Conservation (phyloP, 352 stramenopile species). For the Pythium plurisporium region DNA sequence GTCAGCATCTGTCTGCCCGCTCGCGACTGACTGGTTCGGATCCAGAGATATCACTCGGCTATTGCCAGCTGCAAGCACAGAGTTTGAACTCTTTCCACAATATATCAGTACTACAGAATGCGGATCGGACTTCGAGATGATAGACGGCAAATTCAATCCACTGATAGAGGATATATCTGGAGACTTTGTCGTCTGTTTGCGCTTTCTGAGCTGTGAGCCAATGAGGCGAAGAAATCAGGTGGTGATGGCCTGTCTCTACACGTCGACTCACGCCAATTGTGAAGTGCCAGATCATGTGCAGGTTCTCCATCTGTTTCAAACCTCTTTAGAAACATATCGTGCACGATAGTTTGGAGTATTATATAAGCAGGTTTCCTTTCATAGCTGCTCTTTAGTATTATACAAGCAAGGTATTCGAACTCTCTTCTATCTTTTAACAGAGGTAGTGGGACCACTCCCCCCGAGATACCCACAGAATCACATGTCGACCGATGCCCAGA, state of each 20-base stretch:
- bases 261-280: background rate
- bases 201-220: too few species aligned
- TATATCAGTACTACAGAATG: background rate
- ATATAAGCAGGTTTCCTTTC: background rate
- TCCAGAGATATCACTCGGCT: constrained; percentile 23
- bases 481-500: background rate
- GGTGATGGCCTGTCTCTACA: background rate
- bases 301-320: background rate
- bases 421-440: background rate
- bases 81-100: background rate
- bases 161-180: background rate
- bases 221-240: constrained; percentile 16
- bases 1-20: background rate
- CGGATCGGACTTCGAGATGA: background rate
- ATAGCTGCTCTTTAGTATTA: background rate
- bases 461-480: constrained; percentile 2
- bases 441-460: constrained; percentile 1
- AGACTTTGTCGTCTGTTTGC: background rate
- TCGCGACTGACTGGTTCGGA: constrained; percentile 8
- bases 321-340: background rate
- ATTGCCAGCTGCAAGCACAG: background rate
- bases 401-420: background rate
- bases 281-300: constrained; percentile 10
- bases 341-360: background rate
- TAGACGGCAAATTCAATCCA: background rate